Conservation (phyloP, 148 eudicot species). For the Limonium bicolor region DNA sequence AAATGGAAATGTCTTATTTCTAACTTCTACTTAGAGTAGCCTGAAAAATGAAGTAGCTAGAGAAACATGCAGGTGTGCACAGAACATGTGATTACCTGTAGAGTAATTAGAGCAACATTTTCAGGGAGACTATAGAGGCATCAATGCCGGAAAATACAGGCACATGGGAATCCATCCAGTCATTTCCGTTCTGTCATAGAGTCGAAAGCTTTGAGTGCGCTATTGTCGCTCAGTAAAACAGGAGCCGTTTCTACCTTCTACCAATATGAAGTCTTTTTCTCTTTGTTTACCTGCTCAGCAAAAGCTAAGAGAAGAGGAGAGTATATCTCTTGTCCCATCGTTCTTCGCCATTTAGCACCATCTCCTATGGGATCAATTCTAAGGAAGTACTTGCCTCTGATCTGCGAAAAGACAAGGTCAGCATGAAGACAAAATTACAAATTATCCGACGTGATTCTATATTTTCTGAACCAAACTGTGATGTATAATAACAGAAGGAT, state of each 20-base stretch:
- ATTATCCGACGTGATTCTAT: too few relatives aligned
- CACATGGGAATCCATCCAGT: slow-evolving; percentile 47
- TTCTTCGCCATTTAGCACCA: slow-evolving; percentile 96
- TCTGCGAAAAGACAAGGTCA: slow-evolving; percentile 37
- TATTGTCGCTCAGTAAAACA: too few relatives aligned
- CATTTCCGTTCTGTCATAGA: slow-evolving; percentile 44
- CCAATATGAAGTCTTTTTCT: not conserved
- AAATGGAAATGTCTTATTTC: not conserved
- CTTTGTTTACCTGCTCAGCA: slow-evolving; percentile 50
- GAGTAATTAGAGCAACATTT: slow-evolving; percentile 67
- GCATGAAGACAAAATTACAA: not conserved
- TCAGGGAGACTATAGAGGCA: slow-evolving; percentile 60
- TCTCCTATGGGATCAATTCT: slow-evolving; percentile 78
- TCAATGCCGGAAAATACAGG: slow-evolving; percentile 62
- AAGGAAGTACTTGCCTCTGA: slow-evolving; percentile 65
- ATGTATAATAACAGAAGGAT: not conserved
- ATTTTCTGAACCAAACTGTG: too few relatives aligned
- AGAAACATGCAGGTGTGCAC: not conserved
- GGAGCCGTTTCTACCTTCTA: not conserved
- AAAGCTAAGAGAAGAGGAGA: slow-evolving; percentile 92
- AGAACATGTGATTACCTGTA: slow-evolving; percentile 32
- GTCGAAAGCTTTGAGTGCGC: too few relatives aligned
- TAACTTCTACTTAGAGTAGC: not conserved
- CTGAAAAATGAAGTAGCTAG: not conserved
- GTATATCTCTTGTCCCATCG: slow-evolving; percentile 83